Conservation (phyloP, 2,329 filamentous ascomycete species). For the Calonectria honghensis region DNA sequence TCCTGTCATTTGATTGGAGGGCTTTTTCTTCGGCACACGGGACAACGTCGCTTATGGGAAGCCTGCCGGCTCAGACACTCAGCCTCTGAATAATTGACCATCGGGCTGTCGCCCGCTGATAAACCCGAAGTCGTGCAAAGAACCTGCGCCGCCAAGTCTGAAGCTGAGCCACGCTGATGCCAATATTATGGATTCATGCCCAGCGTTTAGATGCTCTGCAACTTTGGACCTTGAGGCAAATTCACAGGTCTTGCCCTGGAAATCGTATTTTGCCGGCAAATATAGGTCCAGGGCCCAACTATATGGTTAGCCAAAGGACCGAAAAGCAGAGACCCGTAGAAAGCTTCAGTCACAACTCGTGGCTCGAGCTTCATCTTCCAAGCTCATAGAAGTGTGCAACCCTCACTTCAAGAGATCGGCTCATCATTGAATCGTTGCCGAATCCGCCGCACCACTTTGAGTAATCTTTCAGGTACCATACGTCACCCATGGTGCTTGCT, state of each 20-base stretch:
- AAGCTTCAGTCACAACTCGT: neutral
- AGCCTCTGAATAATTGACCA: constrained; percentile 17
- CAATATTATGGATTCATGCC: neutral
- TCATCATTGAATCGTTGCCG: constrained; percentile 8
- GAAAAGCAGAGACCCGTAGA: neutral
- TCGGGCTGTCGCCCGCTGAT: constrained; percentile 26
- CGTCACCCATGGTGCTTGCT: neutral
- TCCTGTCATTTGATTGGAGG: constrained; percentile 35
- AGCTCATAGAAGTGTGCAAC: neutral
- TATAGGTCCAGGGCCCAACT: neutral
- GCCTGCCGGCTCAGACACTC: constrained; percentile 12
- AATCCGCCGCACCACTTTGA: constrained; percentile 14
- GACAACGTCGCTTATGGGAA: constrained; percentile 33
- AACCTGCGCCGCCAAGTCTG: constrained; percentile 11
- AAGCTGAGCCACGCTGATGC: neutral
- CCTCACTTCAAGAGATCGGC: neutral
- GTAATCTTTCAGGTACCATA: constrained; percentile 17
- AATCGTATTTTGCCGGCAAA: constrained; percentile 12
- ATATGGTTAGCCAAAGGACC: neutral
- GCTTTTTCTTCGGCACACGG: constrained; percentile 37
- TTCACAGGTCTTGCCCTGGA: neutral
- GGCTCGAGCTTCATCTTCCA: neutral
- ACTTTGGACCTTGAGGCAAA: neutral
- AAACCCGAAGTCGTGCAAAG: neutral
- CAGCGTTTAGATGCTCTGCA: neutral